Evolutionary conservation across 345 rosid genomes (phyloP).

Genomic region (Draba incana): DNA sequence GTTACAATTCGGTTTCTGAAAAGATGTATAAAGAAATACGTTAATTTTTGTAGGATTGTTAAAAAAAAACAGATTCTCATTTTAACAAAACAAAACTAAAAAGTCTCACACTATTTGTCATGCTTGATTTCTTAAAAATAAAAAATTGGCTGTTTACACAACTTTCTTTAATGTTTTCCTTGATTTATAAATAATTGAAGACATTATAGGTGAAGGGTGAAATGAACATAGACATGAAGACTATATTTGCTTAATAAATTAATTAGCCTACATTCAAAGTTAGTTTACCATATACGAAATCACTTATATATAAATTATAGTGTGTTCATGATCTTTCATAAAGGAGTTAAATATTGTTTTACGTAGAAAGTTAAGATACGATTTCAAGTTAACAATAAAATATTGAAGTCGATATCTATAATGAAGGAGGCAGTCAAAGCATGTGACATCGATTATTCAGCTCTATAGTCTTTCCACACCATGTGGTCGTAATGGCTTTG

Average conservation of each 20-base stretch:
- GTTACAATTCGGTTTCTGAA: neutral
- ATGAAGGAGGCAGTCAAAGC: constrained; percentile 41
- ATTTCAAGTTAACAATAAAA: constrained; percentile 23
- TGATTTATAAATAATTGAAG: constrained; percentile 23
- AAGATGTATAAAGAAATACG: neutral
- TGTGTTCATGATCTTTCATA: constrained; percentile 39
- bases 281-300: constrained; percentile 29
- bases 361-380: constrained; percentile 43
- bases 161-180: constrained; percentile 20
- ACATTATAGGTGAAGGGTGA: constrained; percentile 41
- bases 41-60: neutral
- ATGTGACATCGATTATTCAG: constrained; percentile 45
- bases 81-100: constrained; percentile 25
- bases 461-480: constrained; percentile 24
- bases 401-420: constrained; percentile 34
- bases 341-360: constrained; percentile 29
- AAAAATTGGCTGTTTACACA: constrained; percentile 24
- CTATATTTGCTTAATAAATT: constrained; percentile 27
- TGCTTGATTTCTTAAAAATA: constrained; percentile 3
- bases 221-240: constrained; percentile 37
- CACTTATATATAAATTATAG: constrained; percentile 12
- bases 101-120: constrained; percentile 25
- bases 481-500: constrained; percentile 35
- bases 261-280: constrained; percentile 42
- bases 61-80: neutral